Conservation (phyloP, 768 basidiomycete species). For the Rhodotorula graminis region DNA sequence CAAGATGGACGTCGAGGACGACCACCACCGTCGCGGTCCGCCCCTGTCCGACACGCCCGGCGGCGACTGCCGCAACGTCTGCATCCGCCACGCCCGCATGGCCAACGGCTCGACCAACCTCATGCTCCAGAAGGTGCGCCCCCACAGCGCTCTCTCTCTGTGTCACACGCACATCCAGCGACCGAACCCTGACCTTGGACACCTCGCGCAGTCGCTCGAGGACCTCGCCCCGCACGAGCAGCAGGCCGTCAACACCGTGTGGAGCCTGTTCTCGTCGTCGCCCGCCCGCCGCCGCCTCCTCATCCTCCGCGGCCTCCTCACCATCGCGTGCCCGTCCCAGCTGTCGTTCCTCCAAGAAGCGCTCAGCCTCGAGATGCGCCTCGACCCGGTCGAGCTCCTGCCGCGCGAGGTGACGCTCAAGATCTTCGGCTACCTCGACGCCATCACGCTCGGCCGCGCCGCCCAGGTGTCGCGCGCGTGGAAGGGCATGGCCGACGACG, state of each 20-base stretch:
- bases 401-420: slow-evolving; percentile 89
- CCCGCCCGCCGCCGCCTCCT: slow-evolving; percentile 83
- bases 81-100: slow-evolving; percentile 90
- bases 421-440: slow-evolving; percentile 78
- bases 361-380: slow-evolving; percentile 82
- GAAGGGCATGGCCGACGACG: slow-evolving; percentile 87
- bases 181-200: not conserved
- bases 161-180: too few relatives aligned
- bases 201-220: slow-evolving; percentile 67
- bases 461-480: slow-evolving; percentile 80
- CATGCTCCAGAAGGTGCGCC: slow-evolving; percentile 77
- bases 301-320: slow-evolving; percentile 91
- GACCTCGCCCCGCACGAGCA: slow-evolving; percentile 74
- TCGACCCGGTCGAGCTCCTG: slow-evolving; percentile 86
- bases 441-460: slow-evolving; percentile 75
- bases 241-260: slow-evolving; percentile 80
- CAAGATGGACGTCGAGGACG: slow-evolving; percentile 33
- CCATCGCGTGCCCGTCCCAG: slow-evolving; percentile 99
- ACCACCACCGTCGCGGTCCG: slow-evolving; percentile 27
- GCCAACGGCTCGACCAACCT: slow-evolving; percentile 90
- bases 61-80: slow-evolving; percentile 61
- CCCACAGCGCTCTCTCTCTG: too few relatives aligned
- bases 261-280: slow-evolving; percentile 95
- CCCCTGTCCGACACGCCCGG: slow-evolving; percentile 33
- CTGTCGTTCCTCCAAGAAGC: slow-evolving; percentile 92